Evolutionary conservation across 1,284 basidiomycete genomes (phyloP), one percentile per base, ranked within the genome.

Genomic region (Fomitopsis betulina): DNA sequence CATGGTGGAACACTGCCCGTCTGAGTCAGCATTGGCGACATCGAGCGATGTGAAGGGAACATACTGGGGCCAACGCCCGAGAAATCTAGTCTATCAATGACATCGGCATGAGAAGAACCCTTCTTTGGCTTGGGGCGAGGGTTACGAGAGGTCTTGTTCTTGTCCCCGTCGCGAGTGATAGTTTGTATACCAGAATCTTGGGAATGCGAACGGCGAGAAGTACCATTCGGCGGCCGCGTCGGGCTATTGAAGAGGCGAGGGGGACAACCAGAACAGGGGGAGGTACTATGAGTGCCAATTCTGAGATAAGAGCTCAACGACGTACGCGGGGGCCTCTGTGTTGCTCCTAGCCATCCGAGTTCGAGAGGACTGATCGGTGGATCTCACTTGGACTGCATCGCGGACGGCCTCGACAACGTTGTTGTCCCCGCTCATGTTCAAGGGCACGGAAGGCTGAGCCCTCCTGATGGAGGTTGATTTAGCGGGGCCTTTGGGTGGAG

Each of bases 1-100:
- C 91, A 66, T 93, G 91, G 68, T 93, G 91, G 74, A 93, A 91
- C 83, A 90, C 90, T 93, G 63, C 45, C 50, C 59, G 56, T 27
- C 55, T 57, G 60, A 42, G 63, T 58, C 59, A 45, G 56, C 50
- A 45, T 57, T 42, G 54, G 53, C 35, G 53, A 52, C 57, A 60
- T 38, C 19, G 33, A 21, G 58, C 6, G 40, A 15, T 21, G 50
- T 17, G 51, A 54, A 57, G n/a, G 55, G 32, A 21, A 80, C 86
- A 65, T 67, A 92, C 89, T 91, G 59, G 87, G 84, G 15, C 90
- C 90, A 49, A 90, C 87, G 55, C 85, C 82, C 43, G 82, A 81
- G 58, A 81, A 83, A 71, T 86, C 84, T 54, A 86, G 77, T 62
- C 82, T 78, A 73, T 86, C 84, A 66, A 86, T 86, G 68, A 85